Evolutionary conservation across 495 filamentous ascomycete genomes (phyloP).

Genomic region (Penicillium chermesinum): DNA sequence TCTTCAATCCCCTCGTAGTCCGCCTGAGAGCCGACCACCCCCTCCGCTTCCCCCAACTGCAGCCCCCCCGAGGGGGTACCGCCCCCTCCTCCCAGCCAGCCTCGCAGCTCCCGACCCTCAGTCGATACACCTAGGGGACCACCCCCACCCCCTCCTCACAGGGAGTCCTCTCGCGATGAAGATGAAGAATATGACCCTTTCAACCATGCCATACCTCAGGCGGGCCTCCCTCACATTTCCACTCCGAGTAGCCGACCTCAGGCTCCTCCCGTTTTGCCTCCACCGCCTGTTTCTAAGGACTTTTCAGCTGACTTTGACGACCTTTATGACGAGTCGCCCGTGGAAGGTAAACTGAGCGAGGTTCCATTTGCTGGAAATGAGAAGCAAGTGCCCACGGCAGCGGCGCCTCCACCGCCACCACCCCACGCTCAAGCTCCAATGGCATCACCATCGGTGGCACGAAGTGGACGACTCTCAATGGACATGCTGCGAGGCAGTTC

Average conservation of each 20-base stretch:
- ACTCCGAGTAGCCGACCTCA: conserved; percentile 20
- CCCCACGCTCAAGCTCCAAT: conserved; percentile 32
- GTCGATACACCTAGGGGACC: conserved; percentile 67
- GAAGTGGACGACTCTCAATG: conserved; percentile 57
- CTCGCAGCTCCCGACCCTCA: conserved; percentile 48
- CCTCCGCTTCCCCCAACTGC: conserved; percentile 54
- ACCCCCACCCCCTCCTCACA: conserved; percentile 49
- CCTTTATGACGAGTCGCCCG: conserved; percentile 50
- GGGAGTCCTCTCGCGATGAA: conserved; percentile 37
- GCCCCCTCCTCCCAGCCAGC: conserved; percentile 48
- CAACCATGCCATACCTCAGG: conserved; percentile 53
- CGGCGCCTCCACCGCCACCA: too few relatives aligned
- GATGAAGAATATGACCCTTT: conserved; percentile 72
- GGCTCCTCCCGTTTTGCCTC: conserved; percentile 26
- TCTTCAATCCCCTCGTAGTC: conserved; percentile 42
- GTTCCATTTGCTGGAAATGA: conserved; percentile 41
- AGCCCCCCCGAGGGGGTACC: conserved; percentile 50
- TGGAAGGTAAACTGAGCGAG: conserved; percentile 39
- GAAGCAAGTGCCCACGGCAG: conserved; percentile 25
- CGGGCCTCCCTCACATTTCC: conserved; percentile 29
- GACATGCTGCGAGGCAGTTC: conserved; percentile 54
- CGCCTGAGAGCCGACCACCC: conserved; percentile 46
- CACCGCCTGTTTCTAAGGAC: conserved; percentile 30
- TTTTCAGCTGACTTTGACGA: conserved; percentile 42
- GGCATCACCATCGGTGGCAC: conserved; percentile 40